Conservation (phyloP, 2,329 filamentous ascomycete genomes). For the Trichophyton benhamiae region DNA sequence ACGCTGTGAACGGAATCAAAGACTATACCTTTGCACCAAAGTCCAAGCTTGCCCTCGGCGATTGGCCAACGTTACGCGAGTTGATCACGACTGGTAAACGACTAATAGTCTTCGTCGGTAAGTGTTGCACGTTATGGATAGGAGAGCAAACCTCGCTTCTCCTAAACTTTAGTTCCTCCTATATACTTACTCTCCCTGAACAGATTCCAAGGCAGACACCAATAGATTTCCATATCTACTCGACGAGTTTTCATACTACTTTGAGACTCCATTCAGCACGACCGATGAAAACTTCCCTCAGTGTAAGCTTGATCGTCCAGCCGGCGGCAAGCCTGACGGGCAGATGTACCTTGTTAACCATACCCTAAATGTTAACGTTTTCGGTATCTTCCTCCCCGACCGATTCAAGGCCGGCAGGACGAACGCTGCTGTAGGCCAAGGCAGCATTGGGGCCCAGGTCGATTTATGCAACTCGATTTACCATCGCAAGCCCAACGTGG, state of each 20-base stretch:
- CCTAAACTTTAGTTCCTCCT: neutral
- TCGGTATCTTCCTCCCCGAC: slow-evolving; percentile 34
- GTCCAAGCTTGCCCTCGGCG: slow-evolving; percentile 22
- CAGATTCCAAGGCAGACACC: slow-evolving; percentile 32
- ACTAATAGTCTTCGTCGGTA: slow-evolving; percentile 34
- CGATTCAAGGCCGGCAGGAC: slow-evolving; percentile 27
- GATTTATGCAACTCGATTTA: slow-evolving; percentile 29
- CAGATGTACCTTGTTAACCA: slow-evolving; percentile 40
- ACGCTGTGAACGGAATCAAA: slow-evolving; percentile 20
- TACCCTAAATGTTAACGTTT: slow-evolving; percentile 33
- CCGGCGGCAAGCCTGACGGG: slow-evolving; percentile 25
- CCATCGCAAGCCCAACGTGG: slow-evolving; percentile 30
- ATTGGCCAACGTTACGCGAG: slow-evolving; percentile 34
- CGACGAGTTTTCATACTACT: slow-evolving; percentile 34
- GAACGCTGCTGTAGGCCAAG: slow-evolving; percentile 32
- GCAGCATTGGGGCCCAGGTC: slow-evolving; percentile 34
- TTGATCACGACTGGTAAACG: slow-evolving; percentile 32
- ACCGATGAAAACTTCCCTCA: slow-evolving; percentile 30
- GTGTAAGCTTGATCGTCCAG: slow-evolving; percentile 35
- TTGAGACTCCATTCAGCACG: slow-evolving; percentile 35
- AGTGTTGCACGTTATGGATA: neutral
- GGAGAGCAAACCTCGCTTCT: neutral
- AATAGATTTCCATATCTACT: slow-evolving; percentile 31
- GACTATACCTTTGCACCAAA: slow-evolving; percentile 28
- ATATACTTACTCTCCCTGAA: neutral